Evolutionary conservation across 2,329 filamentous ascomycete genomes (phyloP).

Genomic region (Diaporthe ampelina): DNA sequence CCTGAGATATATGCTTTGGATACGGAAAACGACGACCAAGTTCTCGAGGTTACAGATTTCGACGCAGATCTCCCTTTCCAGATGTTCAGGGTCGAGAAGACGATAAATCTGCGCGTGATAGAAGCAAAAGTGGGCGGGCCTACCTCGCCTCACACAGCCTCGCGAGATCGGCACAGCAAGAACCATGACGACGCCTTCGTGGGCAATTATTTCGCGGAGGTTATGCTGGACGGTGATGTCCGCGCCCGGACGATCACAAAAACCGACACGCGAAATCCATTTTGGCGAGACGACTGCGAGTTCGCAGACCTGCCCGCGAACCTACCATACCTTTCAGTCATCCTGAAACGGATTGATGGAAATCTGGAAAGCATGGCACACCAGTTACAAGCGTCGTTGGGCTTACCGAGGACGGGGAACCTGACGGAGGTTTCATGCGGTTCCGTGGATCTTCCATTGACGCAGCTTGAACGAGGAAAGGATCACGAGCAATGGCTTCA

Average conservation of each 20-base stretch:
- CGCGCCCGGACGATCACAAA: slow-evolving; percentile 82
- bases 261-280: slow-evolving; percentile 78
- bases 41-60: slow-evolving; percentile 58
- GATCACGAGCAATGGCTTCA: slow-evolving; percentile 92
- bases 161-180: slow-evolving; percentile 51
- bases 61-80: slow-evolving; percentile 59
- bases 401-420: slow-evolving; percentile 57
- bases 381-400: slow-evolving; percentile 59
- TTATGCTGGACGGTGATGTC: slow-evolving; percentile 84
- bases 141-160: slow-evolving; percentile 46
- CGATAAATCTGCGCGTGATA: slow-evolving; percentile 69
- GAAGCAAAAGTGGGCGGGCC: slow-evolving; percentile 71
- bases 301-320: slow-evolving; percentile 80
- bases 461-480: slow-evolving; percentile 81
- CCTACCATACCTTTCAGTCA: slow-evolving; percentile 77
- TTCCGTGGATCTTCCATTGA: slow-evolving; percentile 84
- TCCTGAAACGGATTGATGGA: slow-evolving; percentile 77
- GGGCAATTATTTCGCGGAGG: slow-evolving; percentile 84
- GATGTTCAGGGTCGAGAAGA: slow-evolving; percentile 74
- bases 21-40: slow-evolving; percentile 56
- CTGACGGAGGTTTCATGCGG: slow-evolving; percentile 71
- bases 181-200: slow-evolving; percentile 60
- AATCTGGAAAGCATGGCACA: slow-evolving; percentile 61
- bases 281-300: slow-evolving; percentile 87
- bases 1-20: slow-evolving; percentile 86